Base-by-base conservation (phyloP, 192 early-diverging fungal species). In the Coemansia sp. region DNA sequence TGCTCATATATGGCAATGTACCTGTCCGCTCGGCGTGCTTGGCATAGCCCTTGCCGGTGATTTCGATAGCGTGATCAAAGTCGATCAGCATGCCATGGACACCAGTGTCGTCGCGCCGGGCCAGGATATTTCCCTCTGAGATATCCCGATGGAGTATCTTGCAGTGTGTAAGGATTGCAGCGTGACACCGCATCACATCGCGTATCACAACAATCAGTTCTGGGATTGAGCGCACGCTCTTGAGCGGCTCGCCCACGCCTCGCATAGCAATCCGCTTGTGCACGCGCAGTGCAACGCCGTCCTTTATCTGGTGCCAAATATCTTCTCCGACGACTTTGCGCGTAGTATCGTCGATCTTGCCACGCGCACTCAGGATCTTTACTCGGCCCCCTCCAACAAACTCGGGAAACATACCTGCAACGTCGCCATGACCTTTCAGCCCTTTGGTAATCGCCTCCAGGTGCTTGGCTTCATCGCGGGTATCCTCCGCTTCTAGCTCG, bases 1-100 rank as follows among this genome's bases (percentile, higher is more conserved):
- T 23, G 14, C 62, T 64, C 66, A 69, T 75, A 61, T 64, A 75
- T 21, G 66, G 72, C 8, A 60, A 19, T 5, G 65, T 74, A 0
- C 72, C 72, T 0, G 65, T 52, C 18, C 60, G 52, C 22, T 56
- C 55, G 14, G 60, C 22, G 6, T 23, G 29, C 9, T 14, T 22
- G 1, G 42, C 28, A 6, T 42, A 29, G 42, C 42, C 22, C 4
- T 28, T 30, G 29, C 42, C 60, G 1, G 25, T 52, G 22, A 44
- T 29, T 28, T 46, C 30, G 28, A 70, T 44, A 1, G 68, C 54
- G 43, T 58, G 42, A 44, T 70, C 68, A 48, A 64, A 70, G 14
- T 70, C 68, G 29, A 70, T 70, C 10, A 70, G 62, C 51, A 70
- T 51, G 4, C 67, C 67, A 27, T 51, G 45, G 8, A 57, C 47